These are phyloP conservation scores for Reutealis trisperma DNA, from an alignment of 345 rosid species.

Conservation along the genomic window DNA sequence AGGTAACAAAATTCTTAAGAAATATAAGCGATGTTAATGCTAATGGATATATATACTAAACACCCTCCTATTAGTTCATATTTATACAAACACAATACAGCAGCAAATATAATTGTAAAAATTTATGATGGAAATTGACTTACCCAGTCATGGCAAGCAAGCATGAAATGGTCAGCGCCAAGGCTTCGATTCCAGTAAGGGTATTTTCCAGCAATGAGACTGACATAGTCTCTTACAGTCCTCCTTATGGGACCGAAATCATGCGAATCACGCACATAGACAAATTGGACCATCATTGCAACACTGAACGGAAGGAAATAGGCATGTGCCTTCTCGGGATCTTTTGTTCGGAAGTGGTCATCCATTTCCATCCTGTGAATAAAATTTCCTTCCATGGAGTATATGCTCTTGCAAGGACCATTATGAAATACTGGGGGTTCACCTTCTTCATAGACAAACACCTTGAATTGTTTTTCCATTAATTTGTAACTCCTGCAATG, in stretches of 20 bases:
- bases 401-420: slow-evolving; percentile 93
- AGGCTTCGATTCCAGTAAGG: slow-evolving; percentile 83
- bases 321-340: slow-evolving; percentile 70
- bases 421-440: slow-evolving; percentile 84
- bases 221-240: slow-evolving; percentile 65
- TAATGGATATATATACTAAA: neutral
- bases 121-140: slow-evolving; percentile 3
- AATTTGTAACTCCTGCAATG: slow-evolving; percentile 76
- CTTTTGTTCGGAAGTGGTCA: slow-evolving; percentile 47
- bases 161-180: slow-evolving; percentile 85
- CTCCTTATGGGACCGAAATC: slow-evolving; percentile 66
- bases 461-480: slow-evolving; percentile 81
- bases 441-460: slow-evolving; percentile 78
- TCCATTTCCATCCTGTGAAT: slow-evolving; percentile 50
- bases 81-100: neutral
- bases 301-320: slow-evolving; percentile 83
- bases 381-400: slow-evolving; percentile 88
- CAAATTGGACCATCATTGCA: slow-evolving; percentile 71
- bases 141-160: slow-evolving; percentile 95
- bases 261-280: slow-evolving; percentile 61
- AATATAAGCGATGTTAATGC: too few relatives aligned
- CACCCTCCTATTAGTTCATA: neutral
- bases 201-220: slow-evolving; percentile 53
- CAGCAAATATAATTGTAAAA: neutral
- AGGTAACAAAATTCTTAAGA: too few relatives aligned